Base-by-base conservation (phyloP, 1,284 basidiomycete genomes). In the Porogramme epimiltina region DNA sequence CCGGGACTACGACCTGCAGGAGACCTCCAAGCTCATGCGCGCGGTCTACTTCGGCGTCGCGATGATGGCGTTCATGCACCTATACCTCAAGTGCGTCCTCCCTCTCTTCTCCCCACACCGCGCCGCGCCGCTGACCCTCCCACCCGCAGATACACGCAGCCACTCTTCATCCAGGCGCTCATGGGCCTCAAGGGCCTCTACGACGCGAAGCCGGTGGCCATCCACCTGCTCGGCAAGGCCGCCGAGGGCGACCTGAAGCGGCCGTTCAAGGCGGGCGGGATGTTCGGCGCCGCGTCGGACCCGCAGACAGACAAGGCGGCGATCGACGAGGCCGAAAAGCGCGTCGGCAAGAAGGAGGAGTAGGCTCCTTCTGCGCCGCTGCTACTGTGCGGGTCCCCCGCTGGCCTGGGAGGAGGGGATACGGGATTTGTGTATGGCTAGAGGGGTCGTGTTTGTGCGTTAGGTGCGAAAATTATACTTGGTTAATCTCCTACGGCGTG, bases 41-140 rank as follows among this genome's bases (percentile, higher is more conserved):
- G 80, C 83, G 26, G 85, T 84, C 6, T 90, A 87, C 72, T 86
- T 90, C 69, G 89, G 89, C 56, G 70, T 93, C 62, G 88, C 85
- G 42, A 93, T 94, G 88, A 94, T 94, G 91, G 77, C 66, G 49
- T 87, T 95, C 78, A 84, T 96, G 75, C 93, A 96, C 73, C 59
- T 87, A 46, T 96, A 95, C 80, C 73, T 93, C 70, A 83, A 89
- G 66, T 69, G 45, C 45, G 65, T 56, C 20, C 19, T n/a, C 16
- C 10, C 20, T 25, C 15, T n/a, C 31, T 15, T 39, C 40, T 16
- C 25, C n/a, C 28, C 26, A n/a, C 31, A 2, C 18, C 31, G n/a
- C 9, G 3, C 18, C 26, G 18, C 11, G 3, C 9, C 8, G 34
- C 5, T 25, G 25, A 16, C 18, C 16, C 36, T 1, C 45, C 13